These are phyloP conservation scores for Trichoderma pleuroti DNA, from an alignment of 2,329 filamentous ascomycete species.

Conservation along the genomic window DNA sequence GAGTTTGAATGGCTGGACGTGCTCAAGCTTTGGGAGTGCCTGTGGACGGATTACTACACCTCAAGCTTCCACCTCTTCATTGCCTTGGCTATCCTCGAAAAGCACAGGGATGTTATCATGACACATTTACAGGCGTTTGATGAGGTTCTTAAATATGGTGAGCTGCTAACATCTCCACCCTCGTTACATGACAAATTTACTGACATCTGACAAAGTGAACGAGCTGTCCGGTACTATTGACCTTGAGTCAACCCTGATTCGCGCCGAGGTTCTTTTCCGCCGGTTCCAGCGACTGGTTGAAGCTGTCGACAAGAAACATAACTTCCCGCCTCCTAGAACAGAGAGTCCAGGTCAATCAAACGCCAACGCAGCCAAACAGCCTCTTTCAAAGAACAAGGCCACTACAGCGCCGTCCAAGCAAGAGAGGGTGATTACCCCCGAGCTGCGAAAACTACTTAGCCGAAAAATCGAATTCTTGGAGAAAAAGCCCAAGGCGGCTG, in stretches of 20 bases:
- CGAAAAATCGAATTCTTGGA: conserved; percentile 44
- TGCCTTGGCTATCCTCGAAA: conserved; percentile 89
- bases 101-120: conserved; percentile 96
- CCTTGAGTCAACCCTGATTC: conserved; percentile 76
- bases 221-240: conserved; percentile 93
- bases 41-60: conserved; percentile 91
- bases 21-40: conserved; percentile 80
- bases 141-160: conserved; percentile 94
- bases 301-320: conserved; percentile 85
- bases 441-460: conserved; percentile 53
- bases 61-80: conserved; percentile 94
- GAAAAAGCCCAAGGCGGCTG: conserved; percentile 30
- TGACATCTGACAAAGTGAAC: conserved; percentile 62
- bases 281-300: conserved; percentile 87
- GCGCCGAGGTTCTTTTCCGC: conserved; percentile 83
- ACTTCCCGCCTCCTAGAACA: conserved; percentile 61
- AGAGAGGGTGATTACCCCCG: conserved; percentile 53
- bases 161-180: conserved; percentile 27
- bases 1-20: conserved; percentile 91
- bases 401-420: conserved; percentile 32
- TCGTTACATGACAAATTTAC: neutral
- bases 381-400: conserved; percentile 36
- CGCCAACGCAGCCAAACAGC: neutral
- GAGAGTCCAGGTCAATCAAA: conserved; percentile 19
- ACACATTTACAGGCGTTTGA: conserved; percentile 91